Evolutionary conservation across 495 filamentous ascomycete genomes (phyloP).

Genomic region (Acidomyces sp.): DNA sequence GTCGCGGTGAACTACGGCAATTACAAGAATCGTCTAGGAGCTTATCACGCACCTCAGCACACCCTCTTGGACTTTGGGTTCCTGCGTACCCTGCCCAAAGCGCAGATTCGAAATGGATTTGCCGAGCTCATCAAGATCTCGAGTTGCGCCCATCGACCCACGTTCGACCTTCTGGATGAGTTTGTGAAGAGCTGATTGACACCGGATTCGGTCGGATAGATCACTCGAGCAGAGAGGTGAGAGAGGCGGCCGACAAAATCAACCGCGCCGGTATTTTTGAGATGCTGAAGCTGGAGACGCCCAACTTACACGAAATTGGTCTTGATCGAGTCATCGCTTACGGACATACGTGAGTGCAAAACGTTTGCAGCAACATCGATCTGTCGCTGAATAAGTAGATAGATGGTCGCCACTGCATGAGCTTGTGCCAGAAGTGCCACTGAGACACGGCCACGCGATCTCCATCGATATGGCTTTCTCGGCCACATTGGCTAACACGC

Average conservation of each 20-base stretch:
- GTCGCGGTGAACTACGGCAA: constrained; percentile 53
- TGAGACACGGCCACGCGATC: constrained; percentile 54
- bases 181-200: constrained; percentile 47
- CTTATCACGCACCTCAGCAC: constrained; percentile 52
- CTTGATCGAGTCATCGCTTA: constrained; percentile 54
- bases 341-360: constrained; percentile 45
- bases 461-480: constrained; percentile 57
- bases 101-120: constrained; percentile 53
- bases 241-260: constrained; percentile 45
- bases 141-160: constrained; percentile 44
- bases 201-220: constrained; percentile 43
- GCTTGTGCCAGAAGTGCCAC: constrained; percentile 44
- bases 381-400: constrained; percentile 40
- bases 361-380: constrained; percentile 51
- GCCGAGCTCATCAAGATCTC: constrained; percentile 57
- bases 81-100: constrained; percentile 43
- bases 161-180: constrained; percentile 47
- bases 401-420: constrained; percentile 53
- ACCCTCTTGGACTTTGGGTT: constrained; percentile 57
- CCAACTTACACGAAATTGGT: constrained; percentile 50
- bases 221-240: constrained; percentile 35
- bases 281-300: constrained; percentile 52
- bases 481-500: constrained; percentile 43
- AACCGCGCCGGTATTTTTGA: constrained; percentile 45
- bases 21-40: constrained; percentile 53